Base-by-base conservation (phyloP, 192 early-diverging fungal species). In the Umbelopsis isabellina region DNA sequence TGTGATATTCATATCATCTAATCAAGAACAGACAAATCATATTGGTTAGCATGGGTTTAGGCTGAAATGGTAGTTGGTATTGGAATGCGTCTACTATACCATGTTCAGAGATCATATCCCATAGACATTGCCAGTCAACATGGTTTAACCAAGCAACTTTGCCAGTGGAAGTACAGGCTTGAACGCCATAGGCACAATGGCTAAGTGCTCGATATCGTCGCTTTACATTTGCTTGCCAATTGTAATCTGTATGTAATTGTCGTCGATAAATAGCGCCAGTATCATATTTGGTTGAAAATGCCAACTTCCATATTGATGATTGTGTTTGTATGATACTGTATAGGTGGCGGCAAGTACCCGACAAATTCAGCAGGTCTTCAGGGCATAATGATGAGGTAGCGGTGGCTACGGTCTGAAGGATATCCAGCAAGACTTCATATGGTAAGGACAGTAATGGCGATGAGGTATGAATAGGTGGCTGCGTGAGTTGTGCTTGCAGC, bases 101-200 rank as follows among this genome's bases (percentile, higher is more conserved):
- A 69, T 79, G 78, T 49, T 79, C 78, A 13, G 78, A 72, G n/a
- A 79, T 75, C 72, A 79, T 79, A 55, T 79, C 78, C 78, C 78
- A 79, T 15, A 74, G 44, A 22, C 67, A 65, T 65, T 75, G 55
- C 72, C 72, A 79, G n/a, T 68, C 65, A 15, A 79, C 67, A n/a
- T 23, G 45, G 20, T 67, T 49, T 16, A 79, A 49, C 73, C 69
- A 79, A 6, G 65, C 21, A 1, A 61, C 55, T 61, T 33, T 61
- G 25, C 55, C 55, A 16, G 55, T 61, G 16, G 55, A 18, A 11
- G 55, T 61, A 35, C 55, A 61, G 27, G 55, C 55, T 35, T 61
- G 55, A 33, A 61, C 55, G 8, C 55, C 55, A 4, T 16, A 16
- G 22, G 44, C 23, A 49, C 72, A 75, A 35, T 30, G 30, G 4